Percentiles rank a stretch among this genome's conserved stretches.
phyloP scores from a whole-genome alignment of 139 green algal genomes.

The Coccomyxa sp. region DNA sequence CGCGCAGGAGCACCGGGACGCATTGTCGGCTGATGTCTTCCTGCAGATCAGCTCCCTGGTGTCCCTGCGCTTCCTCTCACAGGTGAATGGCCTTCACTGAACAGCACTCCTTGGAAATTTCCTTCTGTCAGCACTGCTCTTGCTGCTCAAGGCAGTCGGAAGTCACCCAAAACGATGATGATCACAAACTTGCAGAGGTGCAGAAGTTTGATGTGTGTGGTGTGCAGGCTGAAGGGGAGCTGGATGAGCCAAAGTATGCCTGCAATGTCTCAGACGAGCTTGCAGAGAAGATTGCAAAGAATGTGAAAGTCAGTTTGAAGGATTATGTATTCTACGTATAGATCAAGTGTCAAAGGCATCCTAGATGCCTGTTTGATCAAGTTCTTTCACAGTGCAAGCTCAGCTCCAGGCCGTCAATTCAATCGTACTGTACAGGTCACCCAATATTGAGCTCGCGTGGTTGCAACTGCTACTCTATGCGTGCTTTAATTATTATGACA shows the following conservation, averaged over 20 bases:
- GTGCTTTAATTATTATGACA: too few relatives aligned
- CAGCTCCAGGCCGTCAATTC: too few relatives aligned
- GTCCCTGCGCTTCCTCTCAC: slow-evolving; percentile 35
- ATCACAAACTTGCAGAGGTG: too few relatives aligned
- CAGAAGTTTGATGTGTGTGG: too few relatives aligned
- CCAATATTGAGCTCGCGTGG: too few relatives aligned
- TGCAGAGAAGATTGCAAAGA: slow-evolving; percentile 27
- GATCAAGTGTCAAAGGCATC: not conserved
- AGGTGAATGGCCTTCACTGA: not conserved
- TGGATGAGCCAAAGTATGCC: slow-evolving; percentile 32
- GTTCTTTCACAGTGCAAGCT: not conserved
- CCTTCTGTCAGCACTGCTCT: too few relatives aligned
- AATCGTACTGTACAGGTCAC: too few relatives aligned
- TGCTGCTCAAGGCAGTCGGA: too few relatives aligned
- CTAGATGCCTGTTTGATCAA: not conserved
- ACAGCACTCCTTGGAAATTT: too few relatives aligned
- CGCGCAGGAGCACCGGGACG: slow-evolving; percentile 10
- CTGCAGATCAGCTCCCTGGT: slow-evolving; percentile 38
- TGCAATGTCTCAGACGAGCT: slow-evolving; percentile 38
- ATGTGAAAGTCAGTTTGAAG: slow-evolving; percentile 30
- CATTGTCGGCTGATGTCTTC: slow-evolving; percentile 20
- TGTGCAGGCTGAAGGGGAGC: not conserved
- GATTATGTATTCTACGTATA: slow-evolving; percentile 32
- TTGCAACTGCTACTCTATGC: too few relatives aligned
- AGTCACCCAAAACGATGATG: too few relatives aligned